These are phyloP conservation scores for Aspergillus diversus DNA, from an alignment of 495 filamentous ascomycete genomes.

Conservation along the genomic window DNA sequence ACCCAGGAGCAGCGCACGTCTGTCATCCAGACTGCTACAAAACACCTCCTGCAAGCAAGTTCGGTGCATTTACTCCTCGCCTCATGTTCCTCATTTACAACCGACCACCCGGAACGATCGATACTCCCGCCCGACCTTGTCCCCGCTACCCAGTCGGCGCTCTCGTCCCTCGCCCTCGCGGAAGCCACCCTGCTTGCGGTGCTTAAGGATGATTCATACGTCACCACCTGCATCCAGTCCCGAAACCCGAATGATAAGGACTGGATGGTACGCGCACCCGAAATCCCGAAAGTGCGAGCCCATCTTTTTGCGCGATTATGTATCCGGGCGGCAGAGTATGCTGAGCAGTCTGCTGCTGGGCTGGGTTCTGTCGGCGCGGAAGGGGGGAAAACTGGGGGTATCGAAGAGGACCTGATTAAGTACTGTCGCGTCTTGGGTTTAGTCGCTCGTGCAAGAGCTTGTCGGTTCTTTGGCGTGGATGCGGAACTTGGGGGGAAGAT, in stretches of 20 bases:
- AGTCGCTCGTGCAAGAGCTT: constrained; percentile 78
- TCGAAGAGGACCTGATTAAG: constrained; percentile 63
- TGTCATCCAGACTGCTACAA: constrained; percentile 75
- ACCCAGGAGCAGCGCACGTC: constrained; percentile 65
- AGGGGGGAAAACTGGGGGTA: constrained; percentile 27
- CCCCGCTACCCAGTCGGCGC: constrained; percentile 65
- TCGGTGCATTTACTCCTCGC: constrained; percentile 73
- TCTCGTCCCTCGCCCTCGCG: constrained; percentile 74
- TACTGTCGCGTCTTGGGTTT: constrained; percentile 76
- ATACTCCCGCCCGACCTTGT: constrained; percentile 60
- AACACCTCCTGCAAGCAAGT: constrained; percentile 74
- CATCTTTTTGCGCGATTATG: constrained; percentile 86
- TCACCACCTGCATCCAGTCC: constrained; percentile 72
- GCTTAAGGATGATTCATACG: constrained; percentile 91
- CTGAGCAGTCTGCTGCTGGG: constrained; percentile 53
- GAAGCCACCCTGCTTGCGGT: constrained; percentile 91
- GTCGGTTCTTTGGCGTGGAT: constrained; percentile 88
- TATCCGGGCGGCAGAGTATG: constrained; percentile 65
- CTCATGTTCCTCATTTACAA: constrained; percentile 32
- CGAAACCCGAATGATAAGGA: constrained; percentile 80
- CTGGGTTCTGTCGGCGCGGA: constrained; percentile 44
- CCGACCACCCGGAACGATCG: constrained; percentile 16
- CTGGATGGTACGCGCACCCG: constrained; percentile 89
- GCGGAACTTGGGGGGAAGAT: constrained; percentile 79
- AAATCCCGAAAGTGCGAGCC: constrained; percentile 85